These are phyloP conservation scores for Solanum commersonii DNA, from an alignment of 257 asterid species.

Conservation along the genomic window DNA sequence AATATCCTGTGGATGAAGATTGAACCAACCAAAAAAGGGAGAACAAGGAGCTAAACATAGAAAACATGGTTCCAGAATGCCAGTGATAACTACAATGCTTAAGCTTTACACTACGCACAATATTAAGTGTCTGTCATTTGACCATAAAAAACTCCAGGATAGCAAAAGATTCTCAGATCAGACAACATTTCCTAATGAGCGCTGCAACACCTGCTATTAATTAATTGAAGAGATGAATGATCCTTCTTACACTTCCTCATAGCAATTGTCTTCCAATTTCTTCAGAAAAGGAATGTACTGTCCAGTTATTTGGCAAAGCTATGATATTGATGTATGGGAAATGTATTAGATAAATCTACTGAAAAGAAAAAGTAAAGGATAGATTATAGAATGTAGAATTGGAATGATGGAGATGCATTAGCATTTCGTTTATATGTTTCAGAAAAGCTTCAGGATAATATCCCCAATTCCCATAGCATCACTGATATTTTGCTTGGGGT, in stretches of 20 bases:
- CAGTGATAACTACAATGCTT: not conserved
- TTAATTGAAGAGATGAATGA: not conserved
- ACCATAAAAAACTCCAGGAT: not conserved
- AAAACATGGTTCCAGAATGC: not conserved
- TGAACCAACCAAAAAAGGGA: not conserved
- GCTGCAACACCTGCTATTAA: not conserved
- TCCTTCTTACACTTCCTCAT: not conserved
- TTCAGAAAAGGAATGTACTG: not conserved
- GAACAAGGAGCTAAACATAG: not conserved
- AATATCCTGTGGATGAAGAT: not conserved
- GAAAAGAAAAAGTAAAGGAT: not conserved
- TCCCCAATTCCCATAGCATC: not conserved
- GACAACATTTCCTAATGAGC: not conserved
- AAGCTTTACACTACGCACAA: not conserved
- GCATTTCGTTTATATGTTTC: not conserved
- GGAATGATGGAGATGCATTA: not conserved
- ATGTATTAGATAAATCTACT: not conserved
- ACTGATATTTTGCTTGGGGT: not conserved
- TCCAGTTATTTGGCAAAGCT: not conserved
- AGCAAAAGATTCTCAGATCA: not conserved
- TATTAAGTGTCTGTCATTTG: not conserved
- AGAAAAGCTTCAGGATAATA: not conserved
- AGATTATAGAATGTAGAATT: not conserved
- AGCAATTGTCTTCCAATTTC: not conserved
- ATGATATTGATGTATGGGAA: not conserved